Evolutionary conservation across 176 grass and related monocot genomes (phyloP), one percentile per base, ranked within the genome.

Genomic region (Oryza meyeriana): DNA sequence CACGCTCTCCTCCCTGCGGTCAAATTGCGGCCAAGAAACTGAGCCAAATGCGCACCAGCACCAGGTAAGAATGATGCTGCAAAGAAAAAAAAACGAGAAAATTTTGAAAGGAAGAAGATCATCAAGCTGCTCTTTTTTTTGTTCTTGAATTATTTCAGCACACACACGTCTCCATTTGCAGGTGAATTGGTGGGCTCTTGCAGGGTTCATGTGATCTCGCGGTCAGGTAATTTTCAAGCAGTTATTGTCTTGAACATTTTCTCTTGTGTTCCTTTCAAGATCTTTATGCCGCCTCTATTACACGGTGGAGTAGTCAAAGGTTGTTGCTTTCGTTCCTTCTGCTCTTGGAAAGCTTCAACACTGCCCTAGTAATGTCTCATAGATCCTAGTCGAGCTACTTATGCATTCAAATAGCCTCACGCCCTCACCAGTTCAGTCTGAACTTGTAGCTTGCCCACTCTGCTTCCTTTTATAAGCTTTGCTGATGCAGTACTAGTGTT

Each of bases 241-340:
- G 88, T 74, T 79, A 79, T 66, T 61, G 28, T 69, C 79, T 65
- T 7, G 55, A 80, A 69, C 85, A 74, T 82, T 74, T 78, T 66
- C 58, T 75, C 59, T 78, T 71, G 59, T 78, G 79, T 86, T 90
- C 45, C 84, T 89, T 87, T 79, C 83, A 89, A 89, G 92, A 77
- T 86, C 87, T 77, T 88, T 84, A 88, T 33, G 20, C 77, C 76
- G 52, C 81, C 47, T 81, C 88, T 50, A 69, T 88, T 58, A 86
- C 74, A 79, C 34, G 88, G 44, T 70, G 41, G 48, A 61, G 36
- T 74, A 88, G 88, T 94, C 92, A 94, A 91, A 94, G 83, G 69
- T 74, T 73, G 81, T 85, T 88, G 81, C 81, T 91, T 88, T 88
- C 81, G 66, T 59, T 76, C 75, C 67, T 77, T 11, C 88, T 72